phyloP scores from a whole-genome alignment of 2,329 filamentous ascomycete species.

The Talaromyces sp. region DNA sequence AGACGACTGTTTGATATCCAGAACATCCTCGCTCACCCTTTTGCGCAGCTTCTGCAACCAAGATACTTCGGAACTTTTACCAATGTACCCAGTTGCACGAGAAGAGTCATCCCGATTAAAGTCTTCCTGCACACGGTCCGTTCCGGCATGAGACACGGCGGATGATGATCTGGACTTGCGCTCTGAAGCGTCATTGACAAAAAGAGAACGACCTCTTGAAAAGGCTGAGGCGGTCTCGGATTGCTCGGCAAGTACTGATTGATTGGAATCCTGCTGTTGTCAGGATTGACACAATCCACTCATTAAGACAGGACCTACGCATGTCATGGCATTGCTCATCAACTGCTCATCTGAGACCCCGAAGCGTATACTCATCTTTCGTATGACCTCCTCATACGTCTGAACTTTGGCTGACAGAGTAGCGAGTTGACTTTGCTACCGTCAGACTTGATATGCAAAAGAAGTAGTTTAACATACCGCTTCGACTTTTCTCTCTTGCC shows the following conservation, averaged over 20 bases:
- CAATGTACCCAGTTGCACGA: slow-evolving; percentile 38
- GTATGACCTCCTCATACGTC: slow-evolving; percentile 35
- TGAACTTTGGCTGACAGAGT: slow-evolving; percentile 36
- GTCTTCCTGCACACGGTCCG: slow-evolving; percentile 39
- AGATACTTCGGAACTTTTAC: slow-evolving; percentile 40
- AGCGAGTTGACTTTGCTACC: slow-evolving; percentile 30
- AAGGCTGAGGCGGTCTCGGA: slow-evolving; percentile 12
- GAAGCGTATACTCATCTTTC: slow-evolving; percentile 29
- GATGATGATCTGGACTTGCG: slow-evolving; percentile 18
- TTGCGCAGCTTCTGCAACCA: slow-evolving; percentile 38
- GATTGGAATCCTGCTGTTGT: slow-evolving; percentile 11
- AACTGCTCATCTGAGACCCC: slow-evolving; percentile 31
- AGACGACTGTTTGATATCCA: slow-evolving; percentile 21
- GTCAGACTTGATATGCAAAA: not conserved
- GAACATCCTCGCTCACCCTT: slow-evolving; percentile 24
- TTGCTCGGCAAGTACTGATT: slow-evolving; percentile 12
- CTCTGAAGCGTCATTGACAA: slow-evolving; percentile 17
- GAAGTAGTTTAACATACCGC: slow-evolving; percentile 22
- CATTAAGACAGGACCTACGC: slow-evolving; percentile 17
- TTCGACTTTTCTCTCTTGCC: slow-evolving; percentile 42
- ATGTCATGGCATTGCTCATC: slow-evolving; percentile 26
- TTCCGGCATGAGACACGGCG: slow-evolving; percentile 29
- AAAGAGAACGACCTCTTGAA: slow-evolving; percentile 15
- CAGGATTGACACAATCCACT: not conserved
- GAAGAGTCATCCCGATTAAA: slow-evolving; percentile 34